These are phyloP conservation scores for Prunus mume DNA, from an alignment of 306 rosid genomes.

Conservation along the genomic window DNA sequence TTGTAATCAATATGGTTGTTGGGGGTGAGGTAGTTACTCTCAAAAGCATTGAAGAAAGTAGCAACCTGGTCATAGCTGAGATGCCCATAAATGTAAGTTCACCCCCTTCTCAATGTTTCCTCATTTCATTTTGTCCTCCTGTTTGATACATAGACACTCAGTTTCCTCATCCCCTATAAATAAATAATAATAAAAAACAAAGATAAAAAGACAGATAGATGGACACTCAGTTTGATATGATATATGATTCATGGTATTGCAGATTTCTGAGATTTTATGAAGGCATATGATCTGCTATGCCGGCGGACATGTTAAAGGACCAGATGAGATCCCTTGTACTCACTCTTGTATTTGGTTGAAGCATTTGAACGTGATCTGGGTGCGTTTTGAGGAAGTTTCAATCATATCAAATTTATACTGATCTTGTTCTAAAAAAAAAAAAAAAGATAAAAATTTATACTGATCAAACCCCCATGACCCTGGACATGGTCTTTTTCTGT, in stretches of 20 bases:
- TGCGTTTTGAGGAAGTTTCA: constrained; percentile 13
- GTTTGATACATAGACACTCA: background rate
- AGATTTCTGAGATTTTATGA: constrained; percentile 87
- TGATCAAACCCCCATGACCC: too few species aligned
- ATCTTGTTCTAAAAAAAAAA: too few species aligned
- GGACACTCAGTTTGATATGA: constrained; percentile 8
- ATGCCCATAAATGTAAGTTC: constrained; percentile 87
- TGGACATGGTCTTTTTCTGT: too few species aligned
- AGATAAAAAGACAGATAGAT: too few species aligned
- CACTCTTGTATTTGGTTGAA: constrained; percentile 8
- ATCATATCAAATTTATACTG: background rate
- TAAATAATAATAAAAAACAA: too few species aligned
- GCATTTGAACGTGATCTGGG: constrained; percentile 16
- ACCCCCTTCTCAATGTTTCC: background rate
- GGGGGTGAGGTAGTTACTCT: constrained; percentile 90
- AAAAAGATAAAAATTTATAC: too few species aligned
- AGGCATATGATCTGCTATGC: constrained; percentile 21
- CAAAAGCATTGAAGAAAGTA: constrained; percentile 76
- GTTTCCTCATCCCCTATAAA: too few species aligned
- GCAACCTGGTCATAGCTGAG: constrained; percentile 71
- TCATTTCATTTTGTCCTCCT: background rate
- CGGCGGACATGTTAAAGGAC: constrained; percentile 25
- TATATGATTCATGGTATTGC: constrained; percentile 30
- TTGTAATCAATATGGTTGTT: constrained; percentile 89
- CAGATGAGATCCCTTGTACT: constrained; percentile 27